Evolutionary conservation across 257 asterid species (phyloP).

Genomic region (Leptodermis oblonga): DNA sequence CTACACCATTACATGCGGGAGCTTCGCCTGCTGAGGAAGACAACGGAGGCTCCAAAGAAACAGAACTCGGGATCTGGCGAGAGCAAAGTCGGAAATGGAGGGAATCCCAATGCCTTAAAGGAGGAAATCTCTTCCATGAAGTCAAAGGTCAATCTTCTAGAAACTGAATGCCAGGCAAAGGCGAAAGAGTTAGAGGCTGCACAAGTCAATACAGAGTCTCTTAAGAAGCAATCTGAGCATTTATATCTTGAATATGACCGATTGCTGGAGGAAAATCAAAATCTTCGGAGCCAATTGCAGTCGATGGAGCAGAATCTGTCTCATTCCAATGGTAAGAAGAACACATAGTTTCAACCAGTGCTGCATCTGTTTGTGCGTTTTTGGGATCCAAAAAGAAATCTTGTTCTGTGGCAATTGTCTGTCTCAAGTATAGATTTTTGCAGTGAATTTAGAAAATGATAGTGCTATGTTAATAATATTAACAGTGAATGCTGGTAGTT

Average conservation of each 20-base stretch:
- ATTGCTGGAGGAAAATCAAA: slow-evolving; percentile 46
- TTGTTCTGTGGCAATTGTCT: slow-evolving; percentile 1
- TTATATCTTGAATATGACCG: slow-evolving; percentile 36
- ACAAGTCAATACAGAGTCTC: slow-evolving; percentile 34
- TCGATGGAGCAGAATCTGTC: slow-evolving; percentile 24
- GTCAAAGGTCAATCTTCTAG: slow-evolving; percentile 19
- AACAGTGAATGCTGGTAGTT: neutral
- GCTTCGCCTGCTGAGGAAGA: slow-evolving; percentile 76
- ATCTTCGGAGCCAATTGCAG: slow-evolving; percentile 31
- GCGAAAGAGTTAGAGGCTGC: slow-evolving; percentile 25
- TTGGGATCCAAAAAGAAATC: neutral
- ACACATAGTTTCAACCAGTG: slow-evolving; percentile 14
- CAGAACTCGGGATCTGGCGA: slow-evolving; percentile 43
- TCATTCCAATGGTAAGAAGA: slow-evolving; percentile 27
- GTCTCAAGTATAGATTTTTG: neutral
- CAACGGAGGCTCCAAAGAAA: slow-evolving; percentile 63
- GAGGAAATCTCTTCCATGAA: slow-evolving; percentile 24
- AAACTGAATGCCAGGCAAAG: slow-evolving; percentile 28
- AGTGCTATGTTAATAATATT: neutral
- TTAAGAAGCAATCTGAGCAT: slow-evolving; percentile 34
- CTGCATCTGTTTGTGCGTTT: neutral
- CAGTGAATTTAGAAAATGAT: neutral
- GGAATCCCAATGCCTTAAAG: slow-evolving; percentile 24
- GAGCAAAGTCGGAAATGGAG: slow-evolving; percentile 19
- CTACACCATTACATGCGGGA: slow-evolving; percentile 88